Base-by-base conservation (phyloP, 78 protist species). In the Dictyostelium citrinum region DNA sequence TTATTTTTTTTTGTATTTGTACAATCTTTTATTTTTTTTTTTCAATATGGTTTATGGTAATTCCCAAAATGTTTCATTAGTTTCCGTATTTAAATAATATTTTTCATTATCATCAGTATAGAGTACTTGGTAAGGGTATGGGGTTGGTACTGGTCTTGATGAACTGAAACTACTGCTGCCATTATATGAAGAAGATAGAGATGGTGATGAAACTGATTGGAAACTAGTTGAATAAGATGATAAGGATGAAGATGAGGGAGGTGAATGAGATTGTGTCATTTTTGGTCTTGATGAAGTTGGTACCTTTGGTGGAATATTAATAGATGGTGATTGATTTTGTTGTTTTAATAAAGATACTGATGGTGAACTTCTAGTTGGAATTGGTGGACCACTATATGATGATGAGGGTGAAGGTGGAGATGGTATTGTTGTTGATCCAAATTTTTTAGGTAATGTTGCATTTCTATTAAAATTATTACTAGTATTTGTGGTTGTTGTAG, bases 261-360 rank as follows among this genome's bases (percentile, higher is more conserved):
- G 39, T 29, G 35, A 29, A 16, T 29, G 41, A 33, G 77, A 70
- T 70, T 70, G 43, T 12, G 77, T 33, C 22, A 70, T 16, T 33
- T 35, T 35, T 70, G 77, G 77, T 70, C 77, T 70, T 27, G 72
- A 64, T 3, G 72, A 64, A 11, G 72, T 64, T 70, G 77, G 77
- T 12, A 33, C 11, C 33, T 33, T 70, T 31, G 77, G 77, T 33
- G 77, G 77, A 29, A 70, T 70, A 33, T 70, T 70, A 70, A 70
- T 33, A 12, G 77, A 33, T 24, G 35, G 17, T 24, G 72, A 27
- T 64, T 22, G 35, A 27, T 22, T 27, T 24, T 24, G 72, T 64
- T n/a, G 72, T n/a, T 64, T 64, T 64, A 64, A 27, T 27, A 64
- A 64, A 27, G 33, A 27, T 64, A 64, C 11, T 64, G 37, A 33